A percentile compares a stretch with the other conserved stretches of the same genome.
These are phyloP conservation scores for Boletus barrowsii DNA, from an alignment of 768 basidiomycete species.

Conservation along the genomic window DNA sequence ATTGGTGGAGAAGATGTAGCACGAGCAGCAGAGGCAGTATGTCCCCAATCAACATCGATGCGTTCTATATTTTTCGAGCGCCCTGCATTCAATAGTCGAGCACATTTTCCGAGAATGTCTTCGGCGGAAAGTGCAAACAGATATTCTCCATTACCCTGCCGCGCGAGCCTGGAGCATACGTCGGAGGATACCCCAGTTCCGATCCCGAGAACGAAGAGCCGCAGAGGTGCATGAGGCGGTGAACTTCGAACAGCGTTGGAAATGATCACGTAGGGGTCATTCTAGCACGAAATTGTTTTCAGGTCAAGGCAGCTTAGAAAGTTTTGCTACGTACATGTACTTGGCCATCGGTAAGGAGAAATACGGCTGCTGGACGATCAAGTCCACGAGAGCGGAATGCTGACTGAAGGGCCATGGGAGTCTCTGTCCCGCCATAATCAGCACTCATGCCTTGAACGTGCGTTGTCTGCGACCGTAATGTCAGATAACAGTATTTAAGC, in stretches of 20 bases:
- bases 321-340: conserved; percentile 25
- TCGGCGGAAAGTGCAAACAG: conserved; percentile 46
- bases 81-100: conserved; percentile 50
- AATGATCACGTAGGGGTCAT: conserved; percentile 20
- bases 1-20: conserved; percentile 10
- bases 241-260: conserved; percentile 34
- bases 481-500: conserved; percentile 6
- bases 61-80: conserved; percentile 43
- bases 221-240: conserved; percentile 32
- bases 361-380: conserved; percentile 44
- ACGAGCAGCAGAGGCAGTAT: not conserved
- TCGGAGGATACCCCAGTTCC: conserved; percentile 48
- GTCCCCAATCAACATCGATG: conserved; percentile 50
- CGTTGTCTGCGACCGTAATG: conserved; percentile 29
- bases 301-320: not conserved
- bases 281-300: not conserved
- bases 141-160: conserved; percentile 48
- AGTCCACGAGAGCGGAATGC: conserved; percentile 36
- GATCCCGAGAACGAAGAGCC: conserved; percentile 60
- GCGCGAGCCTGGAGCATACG: conserved; percentile 53
- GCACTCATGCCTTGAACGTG: conserved; percentile 42
- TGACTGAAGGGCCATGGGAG: conserved; percentile 37
- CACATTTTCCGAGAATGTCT: conserved; percentile 47
- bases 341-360: conserved; percentile 59
- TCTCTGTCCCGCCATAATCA: conserved; percentile 51